Base-by-base conservation (phyloP, 2,329 filamentous ascomycete species). In the Bisporella sp. region DNA sequence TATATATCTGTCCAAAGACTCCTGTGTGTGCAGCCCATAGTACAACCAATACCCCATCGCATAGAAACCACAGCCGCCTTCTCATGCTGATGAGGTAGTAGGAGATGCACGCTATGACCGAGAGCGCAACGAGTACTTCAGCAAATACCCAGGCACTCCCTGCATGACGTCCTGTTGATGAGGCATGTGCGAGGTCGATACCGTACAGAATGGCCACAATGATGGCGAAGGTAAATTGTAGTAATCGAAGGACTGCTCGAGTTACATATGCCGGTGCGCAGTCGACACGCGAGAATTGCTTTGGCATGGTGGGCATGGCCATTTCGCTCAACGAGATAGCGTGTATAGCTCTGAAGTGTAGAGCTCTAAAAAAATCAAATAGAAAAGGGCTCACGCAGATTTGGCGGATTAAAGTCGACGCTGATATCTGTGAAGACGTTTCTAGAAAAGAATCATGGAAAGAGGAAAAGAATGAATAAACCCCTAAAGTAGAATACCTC, bases 11-110 rank as follows among this genome's bases (percentile, higher is more conserved):
- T 52, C 82, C 89, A 64, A 95, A 95, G 57, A 92, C 73, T 31
- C 88, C 89, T 65, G 93, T 93, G 5, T 91, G 73, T 4, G 82
- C 78, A 50, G 88, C 78, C 83, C 87, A 95, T 41, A 93, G 75
- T 54, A 92, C 71, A 58, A 84, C 85, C 12, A 92, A 67, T 5
- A 91, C 63, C 43, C 75, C 69, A 67, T 89, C 84, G 82, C 87
- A 88, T 45, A 71, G 69, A 61, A 85, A 84, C 50, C 80, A 70
- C 35, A 69, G 52, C 33, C 71, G 70, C 53, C 73, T 68, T 29
- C 30, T 55, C 50, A 75, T 71, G 41, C 79, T 62, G 47, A 86
- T 68, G 53, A 81, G 76, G 6, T 84, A 78, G 6, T 87, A 62
- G 48, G 82, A 84, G 87, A 43, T 86, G 63, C 7, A 84, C 50